These are phyloP conservation scores for grape (Vitis vinifera) DNA, from an alignment of 164 flowering plant species.

Conservation along the genomic window DNA sequence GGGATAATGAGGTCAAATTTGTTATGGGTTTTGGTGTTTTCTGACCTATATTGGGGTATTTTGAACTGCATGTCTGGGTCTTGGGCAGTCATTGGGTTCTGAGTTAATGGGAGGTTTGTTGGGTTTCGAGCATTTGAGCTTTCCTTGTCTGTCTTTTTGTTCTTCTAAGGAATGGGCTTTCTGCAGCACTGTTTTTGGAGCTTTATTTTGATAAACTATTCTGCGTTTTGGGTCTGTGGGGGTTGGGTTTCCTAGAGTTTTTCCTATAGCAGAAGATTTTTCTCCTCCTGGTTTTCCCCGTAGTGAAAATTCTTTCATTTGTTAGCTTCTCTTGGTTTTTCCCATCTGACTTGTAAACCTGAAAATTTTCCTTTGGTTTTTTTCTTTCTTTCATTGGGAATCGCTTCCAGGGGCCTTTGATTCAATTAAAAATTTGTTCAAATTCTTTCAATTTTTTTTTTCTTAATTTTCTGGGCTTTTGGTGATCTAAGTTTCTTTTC, in stretches of 20 bases:
- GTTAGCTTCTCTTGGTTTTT: neutral
- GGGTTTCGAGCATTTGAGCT: slow-evolving; percentile 5
- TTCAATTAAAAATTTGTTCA: neutral
- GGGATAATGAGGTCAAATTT: slow-evolving; percentile 25
- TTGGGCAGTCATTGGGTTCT: neutral
- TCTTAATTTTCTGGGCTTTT: neutral
- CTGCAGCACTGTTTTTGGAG: neutral
- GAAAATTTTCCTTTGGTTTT: neutral
- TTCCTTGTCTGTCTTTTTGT: neutral
- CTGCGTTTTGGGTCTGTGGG: neutral
- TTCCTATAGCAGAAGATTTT: neutral
- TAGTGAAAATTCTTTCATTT: neutral
- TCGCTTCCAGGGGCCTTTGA: neutral
- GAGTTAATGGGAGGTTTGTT: neutral
- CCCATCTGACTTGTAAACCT: neutral
- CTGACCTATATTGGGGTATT: neutral
- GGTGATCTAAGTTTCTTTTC: neutral
- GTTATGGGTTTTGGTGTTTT: slow-evolving; percentile 7
- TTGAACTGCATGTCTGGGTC: slow-evolving; percentile 1
- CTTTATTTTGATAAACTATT: neutral
- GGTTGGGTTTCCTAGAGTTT: neutral
- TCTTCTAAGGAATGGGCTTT: neutral
- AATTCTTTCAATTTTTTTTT: neutral
- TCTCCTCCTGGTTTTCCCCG: too few relatives aligned
- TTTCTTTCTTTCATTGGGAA: neutral